Evolutionary conservation across 306 rosid genomes (phyloP), one percentile per base, ranked within the genome.

Genomic region (Lathyrus oleraceus): DNA sequence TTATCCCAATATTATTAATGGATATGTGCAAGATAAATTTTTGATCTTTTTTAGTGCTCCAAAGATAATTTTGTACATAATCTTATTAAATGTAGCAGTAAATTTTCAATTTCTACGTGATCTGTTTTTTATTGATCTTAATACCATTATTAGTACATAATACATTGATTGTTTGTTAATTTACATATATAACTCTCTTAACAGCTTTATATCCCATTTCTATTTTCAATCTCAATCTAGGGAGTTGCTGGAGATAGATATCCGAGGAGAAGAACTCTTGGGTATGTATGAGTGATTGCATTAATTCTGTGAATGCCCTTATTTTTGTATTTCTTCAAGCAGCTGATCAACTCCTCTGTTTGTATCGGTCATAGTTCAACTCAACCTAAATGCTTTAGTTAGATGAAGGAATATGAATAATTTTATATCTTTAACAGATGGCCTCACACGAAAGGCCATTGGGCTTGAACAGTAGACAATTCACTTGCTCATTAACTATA

Each of bases 231-330:
- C 53, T 76, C 36, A 58, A 70, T 64, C 14, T 81, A 94, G 99
- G 88, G 74, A 54, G 79, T 3, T 56, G 78, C 72, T 58, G 79
- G 81, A 72, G 72, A 69, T 63, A 80, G 76, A 69, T 74, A 42
- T 45, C 88, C 81, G 39, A 79, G 61, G 61, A 85, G 89, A 28
- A 85, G 92, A 49, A 52, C 81, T 43, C 43, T 80, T 73, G 97
- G 99, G 99, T 95, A 84, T 1, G 95, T 59, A 54, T 61, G 25
- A 49, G 27, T 49, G 39, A 20, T 19, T 27, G 36, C 76, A 43
- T 72, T 51, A 59, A 52, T 45, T 48, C 7, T 69, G 35, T 53
- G 40, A 61, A 25, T 70, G 27, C 72, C 61, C 23, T 17, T 48
- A 30, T 16, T 74, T 39, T 12, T 27, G 27, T 67, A 28, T 67